phyloP scores from a whole-genome alignment of 345 rosid species.

The Boechera retrofracta region DNA sequence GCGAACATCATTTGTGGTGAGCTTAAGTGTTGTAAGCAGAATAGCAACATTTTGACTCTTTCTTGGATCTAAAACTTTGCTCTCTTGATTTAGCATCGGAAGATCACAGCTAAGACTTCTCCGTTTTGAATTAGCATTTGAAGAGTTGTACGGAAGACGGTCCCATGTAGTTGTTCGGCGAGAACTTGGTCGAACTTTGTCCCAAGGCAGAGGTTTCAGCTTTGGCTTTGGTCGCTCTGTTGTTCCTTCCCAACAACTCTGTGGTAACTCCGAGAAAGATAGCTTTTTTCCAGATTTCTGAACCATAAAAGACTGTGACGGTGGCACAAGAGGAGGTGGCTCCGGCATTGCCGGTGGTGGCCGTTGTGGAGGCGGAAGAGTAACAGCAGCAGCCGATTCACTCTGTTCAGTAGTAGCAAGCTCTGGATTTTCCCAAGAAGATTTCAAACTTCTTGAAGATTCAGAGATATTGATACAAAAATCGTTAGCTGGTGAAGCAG shows the following conservation, averaged over 20 bases:
- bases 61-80: slow-evolving; percentile 74
- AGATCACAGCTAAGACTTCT: slow-evolving; percentile 53
- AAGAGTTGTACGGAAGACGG: slow-evolving; percentile 75
- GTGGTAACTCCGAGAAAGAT: slow-evolving; percentile 48
- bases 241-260: slow-evolving; percentile 54
- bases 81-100: slow-evolving; percentile 58
- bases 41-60: slow-evolving; percentile 79
- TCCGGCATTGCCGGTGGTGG: slow-evolving; percentile 50
- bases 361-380: slow-evolving; percentile 45
- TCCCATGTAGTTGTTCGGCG: slow-evolving; percentile 95
- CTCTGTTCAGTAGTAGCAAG: slow-evolving; percentile 36
- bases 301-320: slow-evolving; percentile 70
- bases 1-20: slow-evolving; percentile 74
- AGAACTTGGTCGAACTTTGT: slow-evolving; percentile 87
- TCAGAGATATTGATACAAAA: slow-evolving; percentile 44
- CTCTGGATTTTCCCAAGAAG: slow-evolving; percentile 45
- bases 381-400: slow-evolving; percentile 32
- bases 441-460: slow-evolving; percentile 39
- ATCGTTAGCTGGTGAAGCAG: slow-evolving; percentile 47
- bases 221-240: slow-evolving; percentile 67
- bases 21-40: slow-evolving; percentile 78
- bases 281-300: slow-evolving; percentile 49
- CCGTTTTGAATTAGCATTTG: slow-evolving; percentile 49
- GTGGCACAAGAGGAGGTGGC: slow-evolving; percentile 67
- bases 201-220: slow-evolving; percentile 95